Conservation (phyloP, 2,329 filamentous ascomycete genomes). For the Pseudocercospora vitis region DNA sequence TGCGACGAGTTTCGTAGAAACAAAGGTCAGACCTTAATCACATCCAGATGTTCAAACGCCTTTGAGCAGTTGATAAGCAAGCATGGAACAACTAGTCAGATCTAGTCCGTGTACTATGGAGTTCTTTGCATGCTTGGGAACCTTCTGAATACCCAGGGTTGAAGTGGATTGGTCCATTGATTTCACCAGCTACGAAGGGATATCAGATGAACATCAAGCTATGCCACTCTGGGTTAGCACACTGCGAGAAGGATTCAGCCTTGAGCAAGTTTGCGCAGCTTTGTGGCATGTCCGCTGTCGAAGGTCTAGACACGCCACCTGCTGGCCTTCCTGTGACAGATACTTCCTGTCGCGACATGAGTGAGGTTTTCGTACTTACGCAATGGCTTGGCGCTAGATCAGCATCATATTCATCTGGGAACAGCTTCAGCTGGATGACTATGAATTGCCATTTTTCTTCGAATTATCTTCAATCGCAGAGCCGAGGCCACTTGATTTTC, state of each 20-base stretch:
- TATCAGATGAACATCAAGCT: not conserved
- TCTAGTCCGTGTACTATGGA: not conserved
- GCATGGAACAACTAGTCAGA: not conserved
- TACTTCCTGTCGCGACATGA: not conserved
- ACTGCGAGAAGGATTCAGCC: slow-evolving; percentile 11
- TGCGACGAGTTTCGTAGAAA: too few species aligned
- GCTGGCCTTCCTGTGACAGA: not conserved
- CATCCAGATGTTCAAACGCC: not conserved
- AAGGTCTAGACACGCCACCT: not conserved
- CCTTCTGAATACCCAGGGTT: not conserved
- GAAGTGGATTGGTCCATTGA: not conserved
- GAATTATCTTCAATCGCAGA: too few species aligned
- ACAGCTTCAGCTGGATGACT: too few species aligned
- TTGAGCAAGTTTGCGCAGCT: slow-evolving; percentile 19
- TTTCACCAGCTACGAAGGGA: not conserved
- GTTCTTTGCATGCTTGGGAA: not conserved
- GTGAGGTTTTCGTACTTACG: not conserved
- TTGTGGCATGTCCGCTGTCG: not conserved
- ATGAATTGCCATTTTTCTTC: too few species aligned
- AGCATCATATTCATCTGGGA: too few species aligned
- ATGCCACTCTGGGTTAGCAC: slow-evolving; percentile 8
- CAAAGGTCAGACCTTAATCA: not conserved
- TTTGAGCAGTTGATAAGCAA: not conserved
- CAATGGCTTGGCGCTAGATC: too few species aligned
- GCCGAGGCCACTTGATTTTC: too few species aligned